These are phyloP conservation scores for Tolypocladium tropicale DNA, from an alignment of 2,329 filamentous ascomycete species.

Conservation along the genomic window DNA sequence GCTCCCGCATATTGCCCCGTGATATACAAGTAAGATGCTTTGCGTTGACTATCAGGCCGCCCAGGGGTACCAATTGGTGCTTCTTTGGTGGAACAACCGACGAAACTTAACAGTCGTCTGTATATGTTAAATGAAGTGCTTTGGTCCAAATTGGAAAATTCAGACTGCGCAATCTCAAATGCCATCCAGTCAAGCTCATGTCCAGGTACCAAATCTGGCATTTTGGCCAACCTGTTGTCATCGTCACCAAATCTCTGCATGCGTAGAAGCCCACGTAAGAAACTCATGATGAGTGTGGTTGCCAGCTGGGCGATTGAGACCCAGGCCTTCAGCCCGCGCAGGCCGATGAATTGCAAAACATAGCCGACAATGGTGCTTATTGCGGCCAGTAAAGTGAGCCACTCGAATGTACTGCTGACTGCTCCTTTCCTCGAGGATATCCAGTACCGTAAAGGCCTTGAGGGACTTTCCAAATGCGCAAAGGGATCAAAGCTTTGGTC, in stretches of 20 bases:
- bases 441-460: constrained; percentile 1
- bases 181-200: constrained; percentile 15
- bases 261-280: constrained; percentile 7
- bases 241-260: constrained; percentile 7
- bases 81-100: too few species aligned
- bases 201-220: constrained; percentile 6
- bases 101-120: not conserved
- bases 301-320: constrained; percentile 11
- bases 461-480: constrained; percentile 5
- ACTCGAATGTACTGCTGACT: not conserved
- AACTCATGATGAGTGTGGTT: constrained; percentile 9
- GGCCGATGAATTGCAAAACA: constrained; percentile 11
- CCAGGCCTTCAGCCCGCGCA: constrained; percentile 10
- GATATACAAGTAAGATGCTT: not conserved
- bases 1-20: not conserved
- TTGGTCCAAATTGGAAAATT: not conserved
- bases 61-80: not conserved
- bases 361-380: constrained; percentile 4
- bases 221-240: constrained; percentile 5
- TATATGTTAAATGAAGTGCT: not conserved
- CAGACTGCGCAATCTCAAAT: constrained; percentile 4
- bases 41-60: not conserved
- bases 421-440: constrained; percentile 4
- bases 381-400: constrained; percentile 2
- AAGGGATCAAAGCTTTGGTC: constrained; percentile 15